Evolutionary conservation across 2,329 filamentous ascomycete genomes (phyloP).

Genomic region (Apiospora phragmitis): DNA sequence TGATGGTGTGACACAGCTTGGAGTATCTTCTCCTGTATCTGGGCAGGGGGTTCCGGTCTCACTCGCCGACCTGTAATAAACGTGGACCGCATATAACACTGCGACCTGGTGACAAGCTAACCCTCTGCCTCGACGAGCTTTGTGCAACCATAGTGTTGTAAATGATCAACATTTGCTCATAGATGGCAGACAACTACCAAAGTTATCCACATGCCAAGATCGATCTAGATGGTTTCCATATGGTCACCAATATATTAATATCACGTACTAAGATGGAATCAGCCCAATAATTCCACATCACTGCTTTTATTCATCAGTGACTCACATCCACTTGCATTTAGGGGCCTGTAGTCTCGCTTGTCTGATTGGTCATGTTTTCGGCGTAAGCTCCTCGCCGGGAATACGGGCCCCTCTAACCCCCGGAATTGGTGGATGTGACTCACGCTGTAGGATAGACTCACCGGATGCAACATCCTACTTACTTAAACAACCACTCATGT

Average conservation of each 20-base stretch:
- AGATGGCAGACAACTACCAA: background rate
- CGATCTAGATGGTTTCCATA: background rate
- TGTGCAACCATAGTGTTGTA: background rate
- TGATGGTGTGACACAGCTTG: background rate
- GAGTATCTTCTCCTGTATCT: too few species aligned
- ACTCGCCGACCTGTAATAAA: background rate
- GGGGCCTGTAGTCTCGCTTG: background rate
- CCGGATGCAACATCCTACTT: background rate
- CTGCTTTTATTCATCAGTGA: background rate
- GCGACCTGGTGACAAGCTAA: background rate
- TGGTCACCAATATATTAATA: background rate
- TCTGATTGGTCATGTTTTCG: background rate
- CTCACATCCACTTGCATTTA: background rate
- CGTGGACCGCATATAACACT: background rate
- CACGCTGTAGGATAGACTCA: background rate
- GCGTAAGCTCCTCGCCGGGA: background rate
- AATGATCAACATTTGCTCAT: background rate
- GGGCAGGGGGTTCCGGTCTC: background rate
- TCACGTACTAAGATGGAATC: background rate
- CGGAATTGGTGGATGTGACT: background rate
- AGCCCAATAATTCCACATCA: background rate
- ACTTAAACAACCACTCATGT: background rate
- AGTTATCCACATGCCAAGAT: background rate
- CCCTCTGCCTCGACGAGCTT: too few species aligned
- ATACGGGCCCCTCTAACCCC: background rate